A percentile compares a stretch with the other conserved stretches of the same genome.
Conservation (phyloP, 208 protist species). For the Leishmania arabica region DNA sequence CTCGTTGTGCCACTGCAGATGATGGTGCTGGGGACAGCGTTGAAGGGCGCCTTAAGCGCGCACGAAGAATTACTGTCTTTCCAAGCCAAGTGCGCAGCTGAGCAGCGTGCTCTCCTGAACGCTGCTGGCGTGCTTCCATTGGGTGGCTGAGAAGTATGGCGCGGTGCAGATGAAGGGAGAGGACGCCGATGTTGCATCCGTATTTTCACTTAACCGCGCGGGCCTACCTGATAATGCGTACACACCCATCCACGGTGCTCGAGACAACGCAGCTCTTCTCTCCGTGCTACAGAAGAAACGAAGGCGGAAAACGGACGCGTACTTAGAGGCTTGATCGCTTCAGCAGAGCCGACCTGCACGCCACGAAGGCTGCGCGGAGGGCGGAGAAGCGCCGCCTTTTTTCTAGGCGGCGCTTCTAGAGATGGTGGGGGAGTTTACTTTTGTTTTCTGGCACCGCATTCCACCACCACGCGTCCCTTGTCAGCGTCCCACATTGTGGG, state of each 20-base stretch:
- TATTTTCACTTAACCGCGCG: neutral
- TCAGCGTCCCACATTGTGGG: neutral
- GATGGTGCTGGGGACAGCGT: conserved; percentile 21
- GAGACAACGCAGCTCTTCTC: neutral
- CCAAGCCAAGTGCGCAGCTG: conserved; percentile 18
- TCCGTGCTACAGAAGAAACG: neutral
- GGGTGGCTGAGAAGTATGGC: neutral
- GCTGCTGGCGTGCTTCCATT: conserved; percentile 2
- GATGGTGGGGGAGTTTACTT: neutral
- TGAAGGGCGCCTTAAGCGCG: conserved; percentile 21
- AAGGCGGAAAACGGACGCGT: neutral
- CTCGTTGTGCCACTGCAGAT: conserved; percentile 12
- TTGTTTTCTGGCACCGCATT: neutral
- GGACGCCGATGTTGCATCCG: neutral
- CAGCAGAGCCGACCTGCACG: neutral
- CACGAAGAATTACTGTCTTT: conserved; percentile 30
- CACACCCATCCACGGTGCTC: neutral
- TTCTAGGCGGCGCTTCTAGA: neutral
- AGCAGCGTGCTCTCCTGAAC: conserved; percentile 26
- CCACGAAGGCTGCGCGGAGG: neutral
- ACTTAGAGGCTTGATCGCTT: neutral
- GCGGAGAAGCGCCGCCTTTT: neutral
- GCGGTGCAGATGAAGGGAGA: neutral
- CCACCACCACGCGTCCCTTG: neutral
- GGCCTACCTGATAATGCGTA: neutral